A percentile compares a stretch with the other conserved stretches of the same genome.
These are phyloP conservation scores for Ceratocystis smalleyi DNA, from an alignment of 2,329 filamentous ascomycete species.

Conservation along the genomic window DNA sequence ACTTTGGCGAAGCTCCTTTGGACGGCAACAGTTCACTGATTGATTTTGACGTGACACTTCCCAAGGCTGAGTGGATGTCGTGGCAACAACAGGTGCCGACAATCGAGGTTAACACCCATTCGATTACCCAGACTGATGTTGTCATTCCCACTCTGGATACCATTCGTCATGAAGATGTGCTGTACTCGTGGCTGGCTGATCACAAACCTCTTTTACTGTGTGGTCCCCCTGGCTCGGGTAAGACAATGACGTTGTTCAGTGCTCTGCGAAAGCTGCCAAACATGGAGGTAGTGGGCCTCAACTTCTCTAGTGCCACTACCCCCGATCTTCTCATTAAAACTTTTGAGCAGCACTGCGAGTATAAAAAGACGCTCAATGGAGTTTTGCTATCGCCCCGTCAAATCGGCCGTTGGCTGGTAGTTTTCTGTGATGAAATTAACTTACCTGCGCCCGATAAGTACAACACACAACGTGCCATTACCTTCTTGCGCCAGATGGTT, in stretches of 20 bases:
- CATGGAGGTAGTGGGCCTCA: conserved; percentile 97
- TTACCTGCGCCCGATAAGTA: conserved; percentile 95
- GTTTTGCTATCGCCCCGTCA: conserved; percentile 92
- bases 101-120: conserved; percentile 96
- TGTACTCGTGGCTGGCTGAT: conserved; percentile 98
- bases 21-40: conserved; percentile 74
- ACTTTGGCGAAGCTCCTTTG: conserved; percentile 68
- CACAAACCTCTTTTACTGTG: conserved; percentile 95
- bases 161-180: conserved; percentile 92
- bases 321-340: conserved; percentile 97
- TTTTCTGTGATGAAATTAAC: conserved; percentile 99
- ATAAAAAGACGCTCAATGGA: conserved; percentile 94
- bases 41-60: conserved; percentile 82
- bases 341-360: conserved; percentile 98
- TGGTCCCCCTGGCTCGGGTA: conserved; percentile 93
- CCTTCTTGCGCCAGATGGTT: conserved; percentile 90
- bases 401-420: conserved; percentile 91
- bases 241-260: conserved; percentile 99
- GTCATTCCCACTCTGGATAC: conserved; percentile 97
- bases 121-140: conserved; percentile 91
- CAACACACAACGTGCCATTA: conserved; percentile 90
- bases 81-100: conserved; percentile 93
- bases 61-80: conserved; percentile 72
- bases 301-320: conserved; percentile 97
- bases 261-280: conserved; percentile 91